A percentile compares a stretch with the other conserved stretches of the same genome.
phyloP scores from a whole-genome alignment of 352 stramenopile species.

The Phytophthora cajani region DNA sequence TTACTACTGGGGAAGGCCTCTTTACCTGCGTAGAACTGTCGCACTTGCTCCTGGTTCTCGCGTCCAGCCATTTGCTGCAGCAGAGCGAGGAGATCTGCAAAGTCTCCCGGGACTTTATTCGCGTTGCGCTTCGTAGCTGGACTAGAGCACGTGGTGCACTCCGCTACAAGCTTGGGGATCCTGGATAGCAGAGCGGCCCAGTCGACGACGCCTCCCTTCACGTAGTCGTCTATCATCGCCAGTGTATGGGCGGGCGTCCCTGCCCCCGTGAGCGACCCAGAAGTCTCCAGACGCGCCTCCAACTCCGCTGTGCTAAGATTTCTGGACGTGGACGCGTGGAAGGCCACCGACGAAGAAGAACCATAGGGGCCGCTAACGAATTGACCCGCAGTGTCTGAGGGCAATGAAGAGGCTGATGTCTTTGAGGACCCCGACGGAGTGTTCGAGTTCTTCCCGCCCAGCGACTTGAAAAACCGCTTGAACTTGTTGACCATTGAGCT shows the following conservation, averaged over 20 bases:
- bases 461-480: conserved; percentile 55
- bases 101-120: conserved; percentile 19
- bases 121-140: conserved; percentile 12
- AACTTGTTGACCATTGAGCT: conserved; percentile 59
- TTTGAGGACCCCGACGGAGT: conserved; percentile 14
- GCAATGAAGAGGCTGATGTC: conserved; percentile 10
- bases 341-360: conserved; percentile 43
- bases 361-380: conserved; percentile 47
- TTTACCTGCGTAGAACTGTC: conserved; percentile 57
- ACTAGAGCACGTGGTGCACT: conserved; percentile 36
- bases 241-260: conserved; percentile 9
- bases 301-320: conserved; percentile 37
- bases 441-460: conserved; percentile 48
- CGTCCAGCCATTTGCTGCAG: conserved; percentile 67
- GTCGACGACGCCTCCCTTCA: conserved; percentile 32
- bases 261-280: conserved; percentile 30
- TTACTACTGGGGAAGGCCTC: conserved; percentile 17
- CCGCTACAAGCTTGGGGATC: conserved; percentile 54
- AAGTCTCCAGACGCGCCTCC: conserved; percentile 40
- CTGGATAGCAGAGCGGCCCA: conserved; percentile 44
- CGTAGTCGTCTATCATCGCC: conserved; percentile 16
- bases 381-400: conserved; percentile 12
- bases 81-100: conserved; percentile 46
- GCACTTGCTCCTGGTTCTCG: conserved; percentile 62
- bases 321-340: conserved; percentile 38